Evolutionary conservation across 495 filamentous ascomycete genomes (phyloP), one percentile per base, ranked within the genome.

Genomic region (Podospora didyma): DNA sequence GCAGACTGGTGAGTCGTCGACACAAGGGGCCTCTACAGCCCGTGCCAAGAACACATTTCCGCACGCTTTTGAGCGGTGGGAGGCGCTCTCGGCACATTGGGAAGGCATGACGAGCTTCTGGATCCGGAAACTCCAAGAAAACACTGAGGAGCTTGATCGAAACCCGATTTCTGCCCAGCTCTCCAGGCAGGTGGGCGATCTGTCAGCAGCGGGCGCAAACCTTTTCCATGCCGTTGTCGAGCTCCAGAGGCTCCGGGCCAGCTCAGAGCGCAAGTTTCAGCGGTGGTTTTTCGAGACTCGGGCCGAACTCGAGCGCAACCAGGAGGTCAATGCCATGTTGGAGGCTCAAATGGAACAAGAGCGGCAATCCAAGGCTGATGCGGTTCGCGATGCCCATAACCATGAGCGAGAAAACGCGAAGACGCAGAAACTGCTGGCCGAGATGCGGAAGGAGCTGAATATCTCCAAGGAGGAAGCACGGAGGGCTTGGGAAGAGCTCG

Each of bases 211-310:
- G 4, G 94, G 94, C 22, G 95, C 94, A 20, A 98, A 97, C 65
- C 80, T 98, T 7, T 98, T 98, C 69, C 94, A 97, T 67, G 94
- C 95, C 6, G 92, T 98, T 2, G 93, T 98, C 14, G 94, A 98
- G 68, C 76, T 98, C 31, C 94, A 98, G 65, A 86, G 94, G n/a
- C 79, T 98, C 14, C 89, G 94, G 20, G 94, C 95, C 19, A 95
- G 89, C 20, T 96, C 92, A 1, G 95, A 97, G 70, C 82, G 95
- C 35, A 97, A 97, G 67, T 98, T 98, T 68, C 95, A 97, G 70
- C 86, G 95, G 41, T 98, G 94, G 94, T 97, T 97, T 73, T 95
- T 96, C 67, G 94, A 98, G 62, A 96, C 90, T 2, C 84, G 92
- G 45, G 79, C 84, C 39, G 92, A 97, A 54, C 83, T 95, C 62